Conservation (phyloP, 768 basidiomycete genomes). For the Amanita thiersii region DNA sequence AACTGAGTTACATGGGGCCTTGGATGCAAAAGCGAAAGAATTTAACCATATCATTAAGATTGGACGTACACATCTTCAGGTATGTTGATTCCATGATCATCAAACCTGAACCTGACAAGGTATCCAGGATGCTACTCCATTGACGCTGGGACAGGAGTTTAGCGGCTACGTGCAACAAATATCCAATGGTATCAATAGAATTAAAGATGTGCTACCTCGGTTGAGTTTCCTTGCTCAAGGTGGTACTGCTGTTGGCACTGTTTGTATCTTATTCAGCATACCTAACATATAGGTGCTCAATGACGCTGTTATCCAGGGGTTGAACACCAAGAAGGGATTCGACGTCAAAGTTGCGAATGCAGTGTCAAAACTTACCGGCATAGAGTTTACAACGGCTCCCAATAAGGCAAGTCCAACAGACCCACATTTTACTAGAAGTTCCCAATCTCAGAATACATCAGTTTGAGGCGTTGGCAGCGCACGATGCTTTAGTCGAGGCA, state of each 20-base stretch:
- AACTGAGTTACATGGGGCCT: conserved; percentile 71
- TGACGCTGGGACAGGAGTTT: conserved; percentile 98
- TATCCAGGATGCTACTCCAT: conserved; percentile 85
- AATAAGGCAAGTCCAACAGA: conserved; percentile 65
- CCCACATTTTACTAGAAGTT: not conserved
- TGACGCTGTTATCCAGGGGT: conserved; percentile 46
- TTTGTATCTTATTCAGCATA: conserved; percentile 27
- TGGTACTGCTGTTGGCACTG: conserved; percentile 97
- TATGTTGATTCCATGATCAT: conserved; percentile 13
- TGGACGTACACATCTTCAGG: conserved; percentile 93
- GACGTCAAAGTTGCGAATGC: conserved; percentile 91
- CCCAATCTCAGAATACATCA: conserved; percentile 20
- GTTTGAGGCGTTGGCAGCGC: conserved; percentile 98
- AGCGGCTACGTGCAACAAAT: conserved; percentile 96
- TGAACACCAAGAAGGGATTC: conserved; percentile 96
- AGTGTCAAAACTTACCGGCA: conserved; percentile 84
- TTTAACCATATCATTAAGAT: conserved; percentile 97
- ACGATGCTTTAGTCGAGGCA: conserved; percentile 95
- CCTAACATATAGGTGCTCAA: not conserved
- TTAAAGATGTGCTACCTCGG: conserved; percentile 76
- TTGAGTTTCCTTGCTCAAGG: conserved; percentile 90
- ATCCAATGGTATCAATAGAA: conserved; percentile 80
- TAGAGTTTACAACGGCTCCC: conserved; percentile 91
- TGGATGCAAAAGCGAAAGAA: conserved; percentile 71
- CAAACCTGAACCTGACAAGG: not conserved